These are phyloP conservation scores for Halophytophthora polymorphica DNA, from an alignment of 352 stramenopile genomes.

Conservation along the genomic window DNA sequence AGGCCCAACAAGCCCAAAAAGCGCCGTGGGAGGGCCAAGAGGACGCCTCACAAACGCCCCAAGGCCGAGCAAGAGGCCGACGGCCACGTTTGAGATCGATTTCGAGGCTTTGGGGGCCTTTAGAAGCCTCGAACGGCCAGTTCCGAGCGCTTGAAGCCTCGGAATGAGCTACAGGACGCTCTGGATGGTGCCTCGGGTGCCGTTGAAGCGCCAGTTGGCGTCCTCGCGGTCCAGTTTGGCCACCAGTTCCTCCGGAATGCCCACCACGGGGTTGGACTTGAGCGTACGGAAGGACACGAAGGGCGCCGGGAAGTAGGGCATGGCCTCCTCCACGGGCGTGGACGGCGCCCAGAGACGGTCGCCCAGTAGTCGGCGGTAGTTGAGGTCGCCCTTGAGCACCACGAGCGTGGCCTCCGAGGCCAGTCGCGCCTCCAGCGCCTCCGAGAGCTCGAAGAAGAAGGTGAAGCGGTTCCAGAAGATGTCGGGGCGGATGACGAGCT, in stretches of 20 bases:
- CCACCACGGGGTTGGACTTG: slow-evolving; percentile 65
- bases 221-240: slow-evolving; percentile 39
- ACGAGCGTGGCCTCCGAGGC: slow-evolving; percentile 65
- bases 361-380: slow-evolving; percentile 93
- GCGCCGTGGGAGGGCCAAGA: slow-evolving; percentile 6
- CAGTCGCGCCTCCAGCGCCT: slow-evolving; percentile 26
- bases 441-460: slow-evolving; percentile 64
- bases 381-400: slow-evolving; percentile 96
- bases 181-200: slow-evolving; percentile 63
- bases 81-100: too few species aligned
- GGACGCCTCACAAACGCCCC: too few species aligned
- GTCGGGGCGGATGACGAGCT: slow-evolving; percentile 23
- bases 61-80: too few species aligned
- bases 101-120: too few species aligned
- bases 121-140: too few species aligned
- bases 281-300: slow-evolving; percentile 63
- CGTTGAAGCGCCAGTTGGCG: slow-evolving; percentile 55
- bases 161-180: slow-evolving; percentile 30
- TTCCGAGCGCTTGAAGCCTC: too few species aligned
- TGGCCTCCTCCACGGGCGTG: slow-evolving; percentile 79
- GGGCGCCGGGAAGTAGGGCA: slow-evolving; percentile 64
- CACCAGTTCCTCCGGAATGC: slow-evolving; percentile 34
- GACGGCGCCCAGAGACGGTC: slow-evolving; percentile 89
- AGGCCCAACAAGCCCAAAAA: slow-evolving; percentile 7
- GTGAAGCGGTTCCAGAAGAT: slow-evolving; percentile 64